phyloP scores from a whole-genome alignment of 2,329 filamentous ascomycete genomes.

The Ophiosphaerella herpotricha region DNA sequence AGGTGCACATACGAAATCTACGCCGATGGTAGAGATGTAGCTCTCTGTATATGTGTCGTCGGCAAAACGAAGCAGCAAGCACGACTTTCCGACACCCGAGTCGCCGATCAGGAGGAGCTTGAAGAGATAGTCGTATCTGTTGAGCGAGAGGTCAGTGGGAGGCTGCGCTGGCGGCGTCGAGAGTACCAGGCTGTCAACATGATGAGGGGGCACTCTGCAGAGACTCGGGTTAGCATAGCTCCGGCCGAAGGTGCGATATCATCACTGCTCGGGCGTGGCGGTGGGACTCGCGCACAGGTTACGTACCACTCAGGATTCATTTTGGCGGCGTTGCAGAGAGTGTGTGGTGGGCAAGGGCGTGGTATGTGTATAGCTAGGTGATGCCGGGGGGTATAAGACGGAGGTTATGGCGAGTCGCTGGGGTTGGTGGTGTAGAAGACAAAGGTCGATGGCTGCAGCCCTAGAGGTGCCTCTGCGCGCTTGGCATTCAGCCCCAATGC shows the following conservation, averaged over 20 bases:
- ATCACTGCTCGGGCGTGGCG: conserved; percentile 29
- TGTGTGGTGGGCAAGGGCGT: conserved; percentile 11
- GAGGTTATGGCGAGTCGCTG: conserved; percentile 31
- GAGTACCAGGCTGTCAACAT: conserved; percentile 3
- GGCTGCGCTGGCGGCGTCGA: conserved; percentile 5
- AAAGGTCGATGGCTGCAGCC: conserved; percentile 19
- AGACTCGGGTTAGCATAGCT: conserved; percentile 30
- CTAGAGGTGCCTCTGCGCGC: conserved; percentile 17
- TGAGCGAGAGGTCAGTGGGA: conserved; percentile 26
- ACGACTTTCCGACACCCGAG: conserved; percentile 99
- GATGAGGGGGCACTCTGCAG: conserved; percentile 29
- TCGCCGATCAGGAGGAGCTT: conserved; percentile 99
- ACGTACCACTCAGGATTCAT: conserved; percentile 96
- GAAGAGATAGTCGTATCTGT: conserved; percentile 99
- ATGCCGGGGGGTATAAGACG: conserved; percentile 15
- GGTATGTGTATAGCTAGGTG: conserved; percentile 14
- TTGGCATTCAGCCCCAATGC: conserved; percentile 22
- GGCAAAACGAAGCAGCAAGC: conserved; percentile 94
- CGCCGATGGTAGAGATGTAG: conserved; percentile 99
- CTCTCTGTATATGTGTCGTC: conserved; percentile 93
- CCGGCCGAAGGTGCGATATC: conserved; percentile 9
- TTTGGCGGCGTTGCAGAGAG: conserved; percentile 50
- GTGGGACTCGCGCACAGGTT: conserved; percentile 35
- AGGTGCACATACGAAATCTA: conserved; percentile 70
- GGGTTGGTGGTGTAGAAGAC: conserved; percentile 28